Evolutionary conservation across 2,329 filamentous ascomycete species (phyloP), one percentile per base, ranked within the genome.

Genomic region (Ceratocystis alfenasii): DNA sequence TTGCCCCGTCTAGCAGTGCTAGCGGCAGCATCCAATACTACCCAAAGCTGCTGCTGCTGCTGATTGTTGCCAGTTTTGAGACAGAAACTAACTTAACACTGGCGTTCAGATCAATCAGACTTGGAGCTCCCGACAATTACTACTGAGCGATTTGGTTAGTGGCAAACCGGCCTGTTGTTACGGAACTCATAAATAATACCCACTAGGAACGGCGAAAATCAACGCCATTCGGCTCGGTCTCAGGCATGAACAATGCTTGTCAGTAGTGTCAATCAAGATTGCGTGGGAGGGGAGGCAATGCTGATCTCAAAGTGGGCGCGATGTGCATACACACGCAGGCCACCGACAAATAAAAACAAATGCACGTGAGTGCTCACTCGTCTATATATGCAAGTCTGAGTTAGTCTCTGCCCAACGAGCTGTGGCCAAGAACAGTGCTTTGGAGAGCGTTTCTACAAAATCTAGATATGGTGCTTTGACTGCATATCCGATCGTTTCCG

Each of bases 291-390:
- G 8, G 48, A 53, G 15, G 20, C 48, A 28, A n/a, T 25, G 48
- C 48, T 53, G 48, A 53, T 53, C 48, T 53, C 25, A n/a, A 25
- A 25, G 3, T 25, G 20, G 48, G 48, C 20, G 20, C 15, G 46
- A 22, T 50, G 53, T 59, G 28, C 4, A n/a, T 59, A 20, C 25
- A 60, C 57, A 60, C 28, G 36, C 36, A 41, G 36, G 36, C 36
- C 36, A 41, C 36, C 36, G 3, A 41, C 36, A 41, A 41, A 41
- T 41, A 41, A 33, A 36, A n/a, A 60, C 57, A 60, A 33, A 17
- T 44, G 15, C 60, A 62, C 60, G 41, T 46, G 25, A 44, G 41
- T 46, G 41, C 60, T 44, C 60, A 44, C 60, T 44, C 36, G 10
- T 41, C 36, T 33, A 7, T 41, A 62, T 28, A 62, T 44, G 59